Evolutionary conservation across 176 grass and related monocot genomes (phyloP).

Genomic region (Chloris gayana): DNA sequence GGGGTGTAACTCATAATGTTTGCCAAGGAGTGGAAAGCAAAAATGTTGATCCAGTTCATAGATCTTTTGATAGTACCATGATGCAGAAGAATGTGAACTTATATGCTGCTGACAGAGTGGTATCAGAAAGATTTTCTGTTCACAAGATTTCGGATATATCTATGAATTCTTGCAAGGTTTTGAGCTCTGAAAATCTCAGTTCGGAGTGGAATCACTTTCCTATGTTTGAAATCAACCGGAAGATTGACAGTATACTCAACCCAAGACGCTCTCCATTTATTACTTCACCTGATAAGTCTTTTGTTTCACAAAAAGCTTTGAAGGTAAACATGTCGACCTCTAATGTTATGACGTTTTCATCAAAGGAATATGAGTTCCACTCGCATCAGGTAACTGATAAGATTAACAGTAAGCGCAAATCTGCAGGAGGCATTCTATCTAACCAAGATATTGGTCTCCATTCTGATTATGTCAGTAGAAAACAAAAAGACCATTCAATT

Average conservation of each 20-base stretch:
- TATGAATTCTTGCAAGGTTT: slow-evolving; percentile 36
- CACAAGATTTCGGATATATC: slow-evolving; percentile 51
- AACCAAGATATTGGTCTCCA: slow-evolving; percentile 41
- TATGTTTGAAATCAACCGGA: slow-evolving; percentile 71
- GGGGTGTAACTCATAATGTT: slow-evolving; percentile 38
- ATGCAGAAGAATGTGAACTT: slow-evolving; percentile 53
- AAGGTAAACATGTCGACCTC: slow-evolving; percentile 50
- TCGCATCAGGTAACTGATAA: slow-evolving; percentile 39
- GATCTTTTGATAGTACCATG: slow-evolving; percentile 48
- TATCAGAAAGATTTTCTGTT: slow-evolving; percentile 56
- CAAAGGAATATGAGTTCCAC: slow-evolving; percentile 43
- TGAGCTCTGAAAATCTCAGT: slow-evolving; percentile 45
- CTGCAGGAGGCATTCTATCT: slow-evolving; percentile 32
- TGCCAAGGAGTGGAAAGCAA: slow-evolving; percentile 54
- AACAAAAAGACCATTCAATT: slow-evolving; percentile 46
- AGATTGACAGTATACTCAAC: slow-evolving; percentile 72
- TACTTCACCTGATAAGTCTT: slow-evolving; percentile 38
- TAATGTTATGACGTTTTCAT: slow-evolving; percentile 53
- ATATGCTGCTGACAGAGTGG: slow-evolving; percentile 44
- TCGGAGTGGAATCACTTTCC: slow-evolving; percentile 59
- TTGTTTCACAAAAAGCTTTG: slow-evolving; percentile 39
- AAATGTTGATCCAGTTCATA: slow-evolving; percentile 34
- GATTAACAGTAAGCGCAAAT: slow-evolving; percentile 35
- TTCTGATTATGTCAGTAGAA: slow-evolving; percentile 33
- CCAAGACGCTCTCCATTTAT: slow-evolving; percentile 38